Conservation (phyloP, 305 asterid species). For the Plantago coronopus region DNA sequence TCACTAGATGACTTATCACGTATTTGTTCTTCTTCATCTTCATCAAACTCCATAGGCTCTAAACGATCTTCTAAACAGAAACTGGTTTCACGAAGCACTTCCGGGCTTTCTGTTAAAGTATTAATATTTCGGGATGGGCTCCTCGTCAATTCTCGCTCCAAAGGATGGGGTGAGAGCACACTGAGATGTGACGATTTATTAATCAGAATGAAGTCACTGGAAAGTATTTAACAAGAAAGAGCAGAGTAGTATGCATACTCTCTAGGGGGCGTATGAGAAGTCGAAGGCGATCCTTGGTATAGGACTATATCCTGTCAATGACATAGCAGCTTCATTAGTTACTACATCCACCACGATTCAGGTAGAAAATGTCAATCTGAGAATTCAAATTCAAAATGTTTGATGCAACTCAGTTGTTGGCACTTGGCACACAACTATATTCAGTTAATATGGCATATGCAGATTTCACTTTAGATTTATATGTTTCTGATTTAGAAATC, state of each 20-base stretch:
- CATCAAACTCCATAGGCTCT: slow-evolving; percentile 50
- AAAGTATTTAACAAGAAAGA: not conserved
- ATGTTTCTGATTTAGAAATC: not conserved
- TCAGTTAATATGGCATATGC: too few relatives aligned
- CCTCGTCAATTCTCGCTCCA: slow-evolving; percentile 27
- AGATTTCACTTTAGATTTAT: too few relatives aligned
- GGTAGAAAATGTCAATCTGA: not conserved
- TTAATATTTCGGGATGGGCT: slow-evolving; percentile 24
- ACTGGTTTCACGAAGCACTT: slow-evolving; percentile 33
- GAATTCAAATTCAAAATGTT: not conserved
- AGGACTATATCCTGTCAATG: slow-evolving; percentile 30
- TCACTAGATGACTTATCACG: slow-evolving; percentile 26
- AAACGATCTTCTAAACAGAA: slow-evolving; percentile 49
- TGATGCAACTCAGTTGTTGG: not conserved
- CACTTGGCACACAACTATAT: not conserved
- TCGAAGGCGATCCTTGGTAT: slow-evolving; percentile 30
- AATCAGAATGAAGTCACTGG: slow-evolving; percentile 12
- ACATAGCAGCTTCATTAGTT: not conserved
- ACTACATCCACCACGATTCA: not conserved
- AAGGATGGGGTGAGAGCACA: slow-evolving; percentile 38
- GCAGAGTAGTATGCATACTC: slow-evolving; percentile 48
- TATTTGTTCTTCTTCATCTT: slow-evolving; percentile 32
- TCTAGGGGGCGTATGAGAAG: slow-evolving; percentile 50
- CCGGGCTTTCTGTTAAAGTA: slow-evolving; percentile 29
- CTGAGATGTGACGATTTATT: slow-evolving; percentile 41